A percentile compares a stretch with the other conserved stretches of the same genome.
phyloP scores from a whole-genome alignment of 2,329 filamentous ascomycete genomes.

The Onygenales sp. region DNA sequence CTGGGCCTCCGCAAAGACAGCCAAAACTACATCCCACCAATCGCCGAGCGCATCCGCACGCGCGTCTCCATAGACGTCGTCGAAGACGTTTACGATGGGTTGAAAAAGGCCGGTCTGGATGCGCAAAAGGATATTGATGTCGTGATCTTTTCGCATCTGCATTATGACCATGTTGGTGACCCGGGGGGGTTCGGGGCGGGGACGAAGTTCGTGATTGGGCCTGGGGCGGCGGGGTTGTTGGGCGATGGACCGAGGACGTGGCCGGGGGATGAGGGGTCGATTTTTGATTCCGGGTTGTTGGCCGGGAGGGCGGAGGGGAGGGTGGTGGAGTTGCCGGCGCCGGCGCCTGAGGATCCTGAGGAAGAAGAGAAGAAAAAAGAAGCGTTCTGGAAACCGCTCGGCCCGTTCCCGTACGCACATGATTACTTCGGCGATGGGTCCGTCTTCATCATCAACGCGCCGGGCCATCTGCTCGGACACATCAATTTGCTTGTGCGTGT shows the following conservation, averaged over 20 bases:
- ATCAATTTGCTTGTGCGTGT: conserved; percentile 14
- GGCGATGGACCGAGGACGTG: conserved; percentile 11
- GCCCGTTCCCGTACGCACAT: conserved; percentile 21
- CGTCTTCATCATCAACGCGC: conserved; percentile 45
- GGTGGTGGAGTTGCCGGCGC: conserved; percentile 15
- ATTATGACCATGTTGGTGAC: conserved; percentile 22
- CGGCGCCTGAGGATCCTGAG: background rate
- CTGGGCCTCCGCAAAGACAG: conserved; percentile 24
- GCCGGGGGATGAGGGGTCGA: conserved; percentile 14
- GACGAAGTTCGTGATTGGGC: conserved; percentile 17
- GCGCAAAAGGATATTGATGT: conserved; percentile 14
- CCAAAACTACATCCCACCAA: conserved; percentile 16
- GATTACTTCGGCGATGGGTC: conserved; percentile 50
- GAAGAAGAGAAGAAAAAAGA: background rate
- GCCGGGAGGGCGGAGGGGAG: conserved; percentile 10
- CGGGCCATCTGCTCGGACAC: conserved; percentile 19
- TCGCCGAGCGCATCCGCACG: conserved; percentile 9
- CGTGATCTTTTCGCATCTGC: conserved; percentile 22
- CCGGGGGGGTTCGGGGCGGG: conserved; percentile 15
- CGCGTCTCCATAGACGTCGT: conserved; percentile 11
- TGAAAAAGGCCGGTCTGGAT: conserved; percentile 12
- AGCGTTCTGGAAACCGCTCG: conserved; percentile 13
- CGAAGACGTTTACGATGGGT: conserved; percentile 18
- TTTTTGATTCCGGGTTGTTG: conserved; percentile 12
- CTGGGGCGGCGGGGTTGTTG: conserved; percentile 14